Evolutionary conservation across 2,329 filamentous ascomycete species (phyloP).

Genomic region (Aureobasidium lini): DNA sequence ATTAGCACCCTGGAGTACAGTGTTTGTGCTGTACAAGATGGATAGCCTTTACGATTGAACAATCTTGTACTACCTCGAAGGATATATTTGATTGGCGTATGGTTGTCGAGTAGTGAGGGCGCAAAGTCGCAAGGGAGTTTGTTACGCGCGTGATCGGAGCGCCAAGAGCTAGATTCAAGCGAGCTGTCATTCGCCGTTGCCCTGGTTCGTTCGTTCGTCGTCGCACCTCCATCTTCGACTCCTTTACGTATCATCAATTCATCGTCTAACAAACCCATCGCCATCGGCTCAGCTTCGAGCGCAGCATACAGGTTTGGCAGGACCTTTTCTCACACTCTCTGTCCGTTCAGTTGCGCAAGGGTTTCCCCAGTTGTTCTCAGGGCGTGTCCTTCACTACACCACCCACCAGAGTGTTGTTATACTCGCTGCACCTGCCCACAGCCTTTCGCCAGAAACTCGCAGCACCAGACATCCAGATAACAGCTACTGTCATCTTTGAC

Average conservation of each 20-base stretch:
- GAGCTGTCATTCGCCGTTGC: background rate
- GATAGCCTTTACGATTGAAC: background rate
- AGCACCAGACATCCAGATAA: slow-evolving; percentile 11
- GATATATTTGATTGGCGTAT: background rate
- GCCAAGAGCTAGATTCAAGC: background rate
- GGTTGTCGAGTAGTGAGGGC: background rate
- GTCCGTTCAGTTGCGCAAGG: slow-evolving; percentile 4
- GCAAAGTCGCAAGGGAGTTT: background rate
- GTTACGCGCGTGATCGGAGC: background rate
- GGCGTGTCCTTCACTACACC: slow-evolving; percentile 3
- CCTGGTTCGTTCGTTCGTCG: background rate
- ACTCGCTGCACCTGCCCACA: slow-evolving; percentile 14
- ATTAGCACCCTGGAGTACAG: background rate
- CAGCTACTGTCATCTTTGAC: slow-evolving; percentile 14
- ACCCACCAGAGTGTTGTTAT: slow-evolving; percentile 1
- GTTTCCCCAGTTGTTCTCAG: background rate
- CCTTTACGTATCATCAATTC: background rate
- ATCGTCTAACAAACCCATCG: slow-evolving; percentile 5
- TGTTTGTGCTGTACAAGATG: background rate
- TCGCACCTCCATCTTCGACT: background rate
- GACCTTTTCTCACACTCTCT: slow-evolving; percentile 8
- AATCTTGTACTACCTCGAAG: background rate
- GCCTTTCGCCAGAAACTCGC: slow-evolving; percentile 5
- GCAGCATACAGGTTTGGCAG: slow-evolving; percentile 11
- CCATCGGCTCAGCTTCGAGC: background rate